These are phyloP conservation scores for Neurospora crassa DNA, from an alignment of 2,329 filamentous ascomycete genomes.

Conservation along the genomic window DNA sequence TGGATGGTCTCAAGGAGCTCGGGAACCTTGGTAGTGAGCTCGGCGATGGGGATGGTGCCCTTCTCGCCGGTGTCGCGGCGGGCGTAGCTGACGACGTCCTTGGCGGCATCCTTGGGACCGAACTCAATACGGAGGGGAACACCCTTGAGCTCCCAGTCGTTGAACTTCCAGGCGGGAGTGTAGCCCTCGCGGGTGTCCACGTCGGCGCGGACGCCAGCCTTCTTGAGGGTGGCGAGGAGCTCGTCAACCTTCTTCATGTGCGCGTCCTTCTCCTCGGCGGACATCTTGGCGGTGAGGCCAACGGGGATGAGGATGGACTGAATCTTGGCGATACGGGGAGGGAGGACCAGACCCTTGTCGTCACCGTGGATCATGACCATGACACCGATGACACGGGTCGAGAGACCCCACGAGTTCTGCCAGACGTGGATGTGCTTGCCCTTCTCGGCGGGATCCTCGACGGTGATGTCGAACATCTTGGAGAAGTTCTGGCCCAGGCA, in stretches of 20 bases:
- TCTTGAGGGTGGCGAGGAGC: constrained; percentile 59
- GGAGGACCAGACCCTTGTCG: constrained; percentile 88
- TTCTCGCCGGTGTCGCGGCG: constrained; percentile 85
- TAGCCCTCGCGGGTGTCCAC: constrained; percentile 83
- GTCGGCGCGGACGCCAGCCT: constrained; percentile 66
- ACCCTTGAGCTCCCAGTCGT: constrained; percentile 96
- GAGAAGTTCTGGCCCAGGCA: constrained; percentile 95
- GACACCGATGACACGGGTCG: constrained; percentile 92
- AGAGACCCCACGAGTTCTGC: constrained; percentile 99
- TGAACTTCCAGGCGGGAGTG: constrained; percentile 95
- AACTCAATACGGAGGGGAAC: constrained; percentile 92
- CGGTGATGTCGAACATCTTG: constrained; percentile 98
- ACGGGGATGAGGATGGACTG: constrained; percentile 87
- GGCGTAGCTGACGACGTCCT: constrained; percentile 73
- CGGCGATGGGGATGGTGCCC: constrained; percentile 64
- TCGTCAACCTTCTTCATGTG: constrained; percentile 68
- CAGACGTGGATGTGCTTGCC: constrained; percentile 78
- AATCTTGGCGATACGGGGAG: constrained; percentile 77
- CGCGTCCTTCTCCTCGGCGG: constrained; percentile 65
- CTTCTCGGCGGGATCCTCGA: constrained; percentile 81
- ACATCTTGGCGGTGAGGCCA: constrained; percentile 81
- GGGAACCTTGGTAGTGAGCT: constrained; percentile 65
- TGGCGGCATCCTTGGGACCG: constrained; percentile 85
- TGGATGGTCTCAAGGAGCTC: constrained; percentile 85
- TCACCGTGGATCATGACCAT: constrained; percentile 99